Conservation (phyloP, 805 yeast species). For the Candida sonorensis region DNA sequence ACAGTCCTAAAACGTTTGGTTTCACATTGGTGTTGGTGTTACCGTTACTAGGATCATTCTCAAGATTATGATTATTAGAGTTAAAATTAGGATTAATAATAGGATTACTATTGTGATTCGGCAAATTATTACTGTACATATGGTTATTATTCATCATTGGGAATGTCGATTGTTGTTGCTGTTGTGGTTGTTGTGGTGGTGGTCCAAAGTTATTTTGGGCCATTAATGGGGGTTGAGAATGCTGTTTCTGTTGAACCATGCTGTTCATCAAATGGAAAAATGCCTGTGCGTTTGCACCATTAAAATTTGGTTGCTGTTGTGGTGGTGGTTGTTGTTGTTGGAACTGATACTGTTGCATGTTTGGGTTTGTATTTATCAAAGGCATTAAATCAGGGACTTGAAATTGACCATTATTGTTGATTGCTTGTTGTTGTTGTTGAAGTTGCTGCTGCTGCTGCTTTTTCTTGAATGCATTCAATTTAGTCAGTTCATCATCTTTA, state of each 20-base stretch:
- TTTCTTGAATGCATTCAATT: conserved; percentile 19
- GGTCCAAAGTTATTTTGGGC: conserved; percentile 1
- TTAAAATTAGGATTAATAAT: too few species aligned
- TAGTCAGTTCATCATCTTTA: conserved; percentile 27
- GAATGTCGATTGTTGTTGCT: conserved; percentile 3
- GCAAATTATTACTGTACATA: too few species aligned
- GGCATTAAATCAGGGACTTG: conserved; percentile 11
- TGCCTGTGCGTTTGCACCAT: conserved; percentile 14
- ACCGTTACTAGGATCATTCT: conserved; percentile 1
- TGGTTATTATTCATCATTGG: too few species aligned
- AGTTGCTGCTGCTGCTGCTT: conserved; percentile 21
- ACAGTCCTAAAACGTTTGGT: conserved; percentile 6
- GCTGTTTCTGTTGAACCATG: conserved; percentile 11
- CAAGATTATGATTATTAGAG: too few species aligned
- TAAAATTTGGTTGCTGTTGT: conserved; percentile 1
- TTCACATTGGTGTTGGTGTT: conserved; percentile 1
- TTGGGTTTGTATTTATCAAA: conserved; percentile 7
- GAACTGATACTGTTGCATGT: too few species aligned
- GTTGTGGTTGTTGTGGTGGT: conserved; percentile 4
- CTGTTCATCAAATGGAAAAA: conserved; percentile 20
- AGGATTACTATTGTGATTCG: not conserved
- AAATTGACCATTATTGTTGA: too few species aligned
- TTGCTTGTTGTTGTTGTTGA: conserved; percentile 13
- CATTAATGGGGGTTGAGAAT: too few species aligned
- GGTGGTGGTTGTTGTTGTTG: conserved; percentile 2